Percentiles rank a stretch among this genome's conserved stretches.
phyloP scores from a whole-genome alignment of 1,284 basidiomycete species.

The Ustilago hordei region DNA sequence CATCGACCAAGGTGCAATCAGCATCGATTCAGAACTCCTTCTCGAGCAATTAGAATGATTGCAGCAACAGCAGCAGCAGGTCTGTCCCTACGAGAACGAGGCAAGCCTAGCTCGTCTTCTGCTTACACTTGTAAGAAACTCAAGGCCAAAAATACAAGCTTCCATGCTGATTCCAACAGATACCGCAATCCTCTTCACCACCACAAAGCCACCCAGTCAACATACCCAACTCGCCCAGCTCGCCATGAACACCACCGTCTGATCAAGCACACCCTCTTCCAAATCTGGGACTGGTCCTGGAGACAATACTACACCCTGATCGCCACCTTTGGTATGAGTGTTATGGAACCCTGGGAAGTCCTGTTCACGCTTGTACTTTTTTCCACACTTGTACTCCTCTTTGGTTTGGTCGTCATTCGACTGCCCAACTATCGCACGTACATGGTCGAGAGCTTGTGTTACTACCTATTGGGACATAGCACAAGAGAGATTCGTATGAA shows the following conservation, averaged over 20 bases:
- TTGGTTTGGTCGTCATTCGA: not conserved
- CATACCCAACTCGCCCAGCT: not conserved
- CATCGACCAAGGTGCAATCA: too few species aligned
- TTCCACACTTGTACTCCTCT: not conserved
- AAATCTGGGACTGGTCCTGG: slow-evolving; percentile 10
- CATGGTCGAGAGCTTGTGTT: not conserved
- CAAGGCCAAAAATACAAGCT: not conserved
- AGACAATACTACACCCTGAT: slow-evolving; percentile 1
- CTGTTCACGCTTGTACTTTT: slow-evolving; percentile 14
- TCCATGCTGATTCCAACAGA: not conserved
- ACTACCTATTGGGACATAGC: not conserved
- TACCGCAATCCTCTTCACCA: not conserved
- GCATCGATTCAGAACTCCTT: not conserved
- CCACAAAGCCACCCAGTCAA: not conserved
- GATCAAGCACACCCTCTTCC: not conserved
- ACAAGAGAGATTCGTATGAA: too few species aligned
- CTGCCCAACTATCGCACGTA: not conserved
- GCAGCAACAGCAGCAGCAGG: slow-evolving; percentile 5
- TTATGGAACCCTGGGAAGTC: slow-evolving; percentile 34
- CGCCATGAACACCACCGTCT: not conserved
- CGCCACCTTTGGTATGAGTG: slow-evolving; percentile 12
- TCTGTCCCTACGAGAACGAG: not conserved
- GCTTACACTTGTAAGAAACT: too few species aligned
- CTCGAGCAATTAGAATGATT: not conserved
- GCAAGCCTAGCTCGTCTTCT: not conserved